Conservation (phyloP, 352 stramenopile species). For the Phytopythium oedochilum region DNA sequence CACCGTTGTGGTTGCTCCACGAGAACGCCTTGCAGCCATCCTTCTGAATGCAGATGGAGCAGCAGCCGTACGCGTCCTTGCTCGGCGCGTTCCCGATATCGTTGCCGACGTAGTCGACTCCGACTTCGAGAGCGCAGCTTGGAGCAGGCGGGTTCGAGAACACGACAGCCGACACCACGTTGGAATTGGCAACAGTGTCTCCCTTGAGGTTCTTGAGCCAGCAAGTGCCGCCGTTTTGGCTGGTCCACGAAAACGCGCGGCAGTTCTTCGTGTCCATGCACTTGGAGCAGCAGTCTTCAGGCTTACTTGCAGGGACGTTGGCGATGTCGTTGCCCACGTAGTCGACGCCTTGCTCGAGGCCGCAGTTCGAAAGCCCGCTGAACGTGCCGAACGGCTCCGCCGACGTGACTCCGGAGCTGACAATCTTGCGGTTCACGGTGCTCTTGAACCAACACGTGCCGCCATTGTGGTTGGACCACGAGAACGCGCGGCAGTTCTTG, state of each 20-base stretch:
- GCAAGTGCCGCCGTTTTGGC: constrained; percentile 31
- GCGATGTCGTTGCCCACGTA: constrained; percentile 23
- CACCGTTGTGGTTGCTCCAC: constrained; percentile 34
- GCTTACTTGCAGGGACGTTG: constrained; percentile 9
- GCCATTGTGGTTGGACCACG: constrained; percentile 32
- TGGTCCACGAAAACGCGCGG: constrained; percentile 27
- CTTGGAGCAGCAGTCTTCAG: constrained; percentile 20
- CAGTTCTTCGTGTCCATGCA: constrained; percentile 16
- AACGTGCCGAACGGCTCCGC: neutral
- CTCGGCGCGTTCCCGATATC: constrained; percentile 8
- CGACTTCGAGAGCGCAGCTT: constrained; percentile 14
- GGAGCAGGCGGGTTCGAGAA: constrained; percentile 8
- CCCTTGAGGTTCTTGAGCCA: constrained; percentile 31
- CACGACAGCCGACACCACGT: constrained; percentile 9
- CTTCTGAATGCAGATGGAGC: constrained; percentile 12
- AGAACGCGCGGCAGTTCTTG: constrained; percentile 27
- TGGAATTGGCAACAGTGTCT: constrained; percentile 4
- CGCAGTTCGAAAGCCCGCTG: constrained; percentile 12
- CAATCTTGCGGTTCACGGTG: constrained; percentile 20
- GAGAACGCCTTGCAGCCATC: constrained; percentile 28
- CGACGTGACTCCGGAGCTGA: neutral
- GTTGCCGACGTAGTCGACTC: constrained; percentile 19
- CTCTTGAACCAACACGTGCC: constrained; percentile 66
- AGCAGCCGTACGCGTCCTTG: constrained; percentile 13
- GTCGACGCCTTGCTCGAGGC: constrained; percentile 16